Base-by-base conservation (phyloP, 441 rosid species). In the Bocquillonia castaneifolia region DNA sequence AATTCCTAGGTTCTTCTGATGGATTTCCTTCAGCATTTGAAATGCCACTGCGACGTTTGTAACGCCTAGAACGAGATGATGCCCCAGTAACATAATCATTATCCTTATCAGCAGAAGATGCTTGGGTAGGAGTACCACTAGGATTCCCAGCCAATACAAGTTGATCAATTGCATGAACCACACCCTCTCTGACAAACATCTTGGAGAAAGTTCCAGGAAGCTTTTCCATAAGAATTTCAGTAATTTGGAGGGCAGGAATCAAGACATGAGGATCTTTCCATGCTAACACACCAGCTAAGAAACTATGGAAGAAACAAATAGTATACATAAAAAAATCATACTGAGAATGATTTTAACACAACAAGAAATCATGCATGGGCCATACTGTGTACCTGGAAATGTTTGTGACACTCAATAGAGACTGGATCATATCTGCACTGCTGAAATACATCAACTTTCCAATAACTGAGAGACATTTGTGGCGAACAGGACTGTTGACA, bases 241-340 rank as follows among this genome's bases (percentile, higher is more conserved):
- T 93, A 77, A 96, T 85, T 80, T 93, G 99, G 50, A 96, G 92
- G n/a, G 99, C 85, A 82, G 98, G 99, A 82, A 96, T 86, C 87
- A 96, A 80, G 67, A 93, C 97, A 58, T 89, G 93, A 37, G 99
- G 99, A 82, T 93, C 98, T 85, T 96, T 93, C 99, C 98, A 96
- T 48, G 98, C 98, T 76, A 95, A 80, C 66, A 95, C 90, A 78
- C 99, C 97, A 74, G 99, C 97, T 75, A 96, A 79, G 85, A 93
- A 96, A 79, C 98, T 96, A 70, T 34, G 72, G 66, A 39, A 74
- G 62, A 39, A 73, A 51, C 31, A 75, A 76, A 74, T 59, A 45
- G 53, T 48, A 72, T 20, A 15, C 40, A 34, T 65, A 34, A 80
- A 74, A 52, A 64, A 28, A 62, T 62, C 2, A 20, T 37, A 56